A percentile compares a stretch with the other conserved stretches of the same genome.
Conservation (phyloP, 306 rosid genomes). For the Cucurbita pepo region DNA sequence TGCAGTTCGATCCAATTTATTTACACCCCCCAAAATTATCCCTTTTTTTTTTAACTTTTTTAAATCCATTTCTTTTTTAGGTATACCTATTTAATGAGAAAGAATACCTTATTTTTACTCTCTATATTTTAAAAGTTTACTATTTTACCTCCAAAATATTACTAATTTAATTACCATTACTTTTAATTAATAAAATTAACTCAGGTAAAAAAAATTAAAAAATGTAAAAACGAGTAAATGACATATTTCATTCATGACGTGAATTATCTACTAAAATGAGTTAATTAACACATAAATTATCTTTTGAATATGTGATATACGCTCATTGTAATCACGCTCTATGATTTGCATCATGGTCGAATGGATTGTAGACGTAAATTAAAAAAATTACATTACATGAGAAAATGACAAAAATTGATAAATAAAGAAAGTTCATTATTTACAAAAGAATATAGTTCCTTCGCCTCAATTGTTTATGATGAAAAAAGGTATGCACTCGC, state of each 20-base stretch:
- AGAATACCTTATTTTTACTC: neutral
- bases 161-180: too few species aligned
- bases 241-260: too few species aligned
- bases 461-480: neutral
- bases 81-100: neutral
- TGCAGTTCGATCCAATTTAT: neutral
- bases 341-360: too few species aligned
- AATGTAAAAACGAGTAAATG: too few species aligned
- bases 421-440: neutral
- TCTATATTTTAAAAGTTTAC: too few species aligned
- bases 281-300: too few species aligned
- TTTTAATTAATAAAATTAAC: too few species aligned
- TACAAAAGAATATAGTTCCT: neutral
- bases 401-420: neutral
- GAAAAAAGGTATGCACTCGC: neutral
- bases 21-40: neutral
- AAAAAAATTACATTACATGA: too few species aligned
- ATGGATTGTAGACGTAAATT: neutral
- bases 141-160: too few species aligned
- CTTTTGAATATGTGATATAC: too few species aligned
- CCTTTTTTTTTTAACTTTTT: neutral
- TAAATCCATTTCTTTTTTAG: neutral
- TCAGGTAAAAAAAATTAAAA: too few species aligned
- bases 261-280: too few species aligned
- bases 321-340: neutral